Percentiles rank a stretch among this genome's conserved stretches.
phyloP scores from a whole-genome alignment of 2,329 filamentous ascomycete species.

The Pestalotiopsis sp. region DNA sequence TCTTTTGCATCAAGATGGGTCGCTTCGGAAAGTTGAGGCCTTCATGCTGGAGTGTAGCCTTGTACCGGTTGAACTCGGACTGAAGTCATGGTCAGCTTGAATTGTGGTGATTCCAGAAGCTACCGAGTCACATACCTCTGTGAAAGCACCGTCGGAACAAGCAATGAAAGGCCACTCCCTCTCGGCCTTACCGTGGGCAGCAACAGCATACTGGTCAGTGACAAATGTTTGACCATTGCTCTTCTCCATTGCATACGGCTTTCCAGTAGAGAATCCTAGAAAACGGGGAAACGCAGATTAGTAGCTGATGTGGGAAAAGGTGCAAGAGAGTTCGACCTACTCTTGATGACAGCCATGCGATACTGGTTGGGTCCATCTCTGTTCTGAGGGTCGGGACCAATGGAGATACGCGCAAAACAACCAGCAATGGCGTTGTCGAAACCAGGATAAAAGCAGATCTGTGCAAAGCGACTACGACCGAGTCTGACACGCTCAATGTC shows the following conservation, averaged over 20 bases:
- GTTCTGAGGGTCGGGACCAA: slow-evolving; percentile 66
- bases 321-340: slow-evolving; percentile 44
- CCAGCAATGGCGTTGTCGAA: slow-evolving; percentile 82
- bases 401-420: slow-evolving; percentile 82
- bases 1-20: slow-evolving; percentile 68
- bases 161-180: slow-evolving; percentile 89
- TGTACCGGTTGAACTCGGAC: slow-evolving; percentile 81
- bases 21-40: slow-evolving; percentile 75
- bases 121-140: slow-evolving; percentile 61
- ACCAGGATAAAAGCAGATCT: slow-evolving; percentile 90
- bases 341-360: slow-evolving; percentile 85
- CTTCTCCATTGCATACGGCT: slow-evolving; percentile 80
- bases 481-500: slow-evolving; percentile 85
- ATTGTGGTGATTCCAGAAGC: background rate
- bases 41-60: slow-evolving; percentile 73
- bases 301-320: background rate
- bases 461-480: slow-evolving; percentile 82
- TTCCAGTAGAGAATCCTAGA: slow-evolving; percentile 74
- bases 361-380: slow-evolving; percentile 74
- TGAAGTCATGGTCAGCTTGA: slow-evolving; percentile 35
- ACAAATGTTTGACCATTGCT: slow-evolving; percentile 75
- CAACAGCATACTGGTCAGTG: slow-evolving; percentile 82
- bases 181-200: slow-evolving; percentile 80
- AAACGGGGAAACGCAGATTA: slow-evolving; percentile 21
- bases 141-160: slow-evolving; percentile 83